phyloP scores from a whole-genome alignment of 768 basidiomycete species.

The Pholiota conissans region DNA sequence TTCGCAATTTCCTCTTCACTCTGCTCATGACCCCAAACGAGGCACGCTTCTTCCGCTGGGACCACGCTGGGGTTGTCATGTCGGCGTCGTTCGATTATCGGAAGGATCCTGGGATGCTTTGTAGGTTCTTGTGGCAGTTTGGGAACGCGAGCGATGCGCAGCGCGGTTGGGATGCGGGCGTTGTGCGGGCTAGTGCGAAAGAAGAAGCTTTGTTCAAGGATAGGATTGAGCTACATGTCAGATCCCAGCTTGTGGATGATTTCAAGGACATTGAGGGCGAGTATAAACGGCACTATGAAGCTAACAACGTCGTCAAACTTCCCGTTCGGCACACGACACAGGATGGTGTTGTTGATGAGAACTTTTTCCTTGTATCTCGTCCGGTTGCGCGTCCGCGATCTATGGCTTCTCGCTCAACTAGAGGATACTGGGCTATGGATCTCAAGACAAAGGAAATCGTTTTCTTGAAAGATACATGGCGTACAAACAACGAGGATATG shows the following conservation, averaged over 20 bases:
- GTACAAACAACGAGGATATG: not conserved
- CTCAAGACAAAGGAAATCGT: not conserved
- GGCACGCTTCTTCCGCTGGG: not conserved
- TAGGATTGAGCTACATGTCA: not conserved
- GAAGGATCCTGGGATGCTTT: not conserved
- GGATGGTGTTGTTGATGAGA: too few species aligned
- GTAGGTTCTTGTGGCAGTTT: not conserved
- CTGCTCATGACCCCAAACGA: not conserved
- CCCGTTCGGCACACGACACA: not conserved
- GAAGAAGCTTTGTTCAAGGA: not conserved
- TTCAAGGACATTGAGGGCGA: not conserved
- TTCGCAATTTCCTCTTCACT: not conserved
- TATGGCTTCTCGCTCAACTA: not conserved
- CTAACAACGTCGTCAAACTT: not conserved
- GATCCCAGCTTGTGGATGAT: not conserved
- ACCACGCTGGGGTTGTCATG: not conserved
- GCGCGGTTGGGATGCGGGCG: not conserved
- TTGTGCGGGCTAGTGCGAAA: not conserved
- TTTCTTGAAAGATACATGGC: not conserved
- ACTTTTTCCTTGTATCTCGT: not conserved
- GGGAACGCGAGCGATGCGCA: not conserved
- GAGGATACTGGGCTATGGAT: not conserved
- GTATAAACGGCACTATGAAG: not conserved
- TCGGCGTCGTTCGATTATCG: not conserved
- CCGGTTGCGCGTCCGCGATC: not conserved